Base-by-base conservation (phyloP, 495 filamentous ascomycete species). In the Hypoxylon subgilvum region DNA sequence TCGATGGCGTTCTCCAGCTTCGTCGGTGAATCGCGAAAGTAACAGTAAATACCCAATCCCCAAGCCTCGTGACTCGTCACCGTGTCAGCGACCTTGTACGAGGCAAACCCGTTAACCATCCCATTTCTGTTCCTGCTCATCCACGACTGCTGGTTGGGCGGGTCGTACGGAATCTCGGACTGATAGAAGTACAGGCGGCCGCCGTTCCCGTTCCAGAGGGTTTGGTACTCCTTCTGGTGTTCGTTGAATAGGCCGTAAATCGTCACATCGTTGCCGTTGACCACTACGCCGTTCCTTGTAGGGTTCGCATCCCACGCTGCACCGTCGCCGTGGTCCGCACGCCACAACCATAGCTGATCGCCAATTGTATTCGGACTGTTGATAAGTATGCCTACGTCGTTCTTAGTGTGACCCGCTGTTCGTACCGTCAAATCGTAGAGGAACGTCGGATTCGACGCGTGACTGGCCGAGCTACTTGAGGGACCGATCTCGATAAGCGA, bases 221-320 rank as follows among this genome's bases (percentile, higher is more conserved):
- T 70, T 31, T 70, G 68, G 34, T 68, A 59, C 16, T 68, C 65
- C 32, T 65, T 53, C 16, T 70, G 68, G 28, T 70, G 68, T 40
- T 70, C 68, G 39, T 70, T 70, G 52, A 70, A 70, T 8, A 70
- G 42, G 1, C 68, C 68, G 21, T 70, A 70, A 35, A 70, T 66
- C 4, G 56, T 68, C 31, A 70, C 68, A 25, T 68, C 45, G 21
- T 68, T 41, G 7, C 68, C 68, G 38, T 68, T 68, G n/a, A 70
- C 42, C n/a, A 70, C 59, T 6, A 68, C 22, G 7, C 68, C 68
- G 52, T 70, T 63, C 49, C 43, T 68, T 2, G 68, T 70, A 12
- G 61, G 61, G 32, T 70, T 70, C 10, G 27, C 38, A 13, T 68
- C 43, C 68, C 68, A 68, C 4, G 50, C 58, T 0, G 61, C 68